These are phyloP conservation scores for Quercus variabilis DNA, from an alignment of 306 rosid species.

Conservation along the genomic window DNA sequence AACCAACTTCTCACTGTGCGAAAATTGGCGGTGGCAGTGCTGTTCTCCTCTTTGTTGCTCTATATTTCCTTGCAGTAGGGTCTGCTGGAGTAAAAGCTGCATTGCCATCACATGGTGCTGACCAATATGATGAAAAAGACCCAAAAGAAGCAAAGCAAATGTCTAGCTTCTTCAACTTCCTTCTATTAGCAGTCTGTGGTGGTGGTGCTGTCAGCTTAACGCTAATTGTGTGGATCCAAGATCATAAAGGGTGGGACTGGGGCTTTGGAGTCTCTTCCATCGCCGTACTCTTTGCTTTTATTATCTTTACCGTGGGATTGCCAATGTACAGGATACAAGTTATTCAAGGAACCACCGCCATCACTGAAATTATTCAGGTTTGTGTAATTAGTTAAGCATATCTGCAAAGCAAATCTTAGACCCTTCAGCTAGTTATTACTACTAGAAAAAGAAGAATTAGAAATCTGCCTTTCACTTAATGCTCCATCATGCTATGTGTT, in stretches of 20 bases:
- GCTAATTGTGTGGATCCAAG: conserved; percentile 70
- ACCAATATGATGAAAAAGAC: conserved; percentile 77
- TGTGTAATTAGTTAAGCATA: background rate
- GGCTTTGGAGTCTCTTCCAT: conserved; percentile 64
- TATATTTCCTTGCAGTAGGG: conserved; percentile 61
- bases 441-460: too few species aligned
- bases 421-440: too few species aligned
- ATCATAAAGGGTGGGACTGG: conserved; percentile 85
- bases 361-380: conserved; percentile 70
- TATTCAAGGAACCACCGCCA: conserved; percentile 48
- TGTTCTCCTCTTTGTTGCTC: conserved; percentile 56
- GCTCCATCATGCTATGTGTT: too few species aligned
- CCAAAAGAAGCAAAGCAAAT: conserved; percentile 62
- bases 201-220: conserved; percentile 78
- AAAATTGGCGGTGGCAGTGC: conserved; percentile 37
- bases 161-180: conserved; percentile 74
- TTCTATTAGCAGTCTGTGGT: conserved; percentile 56
- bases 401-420: too few species aligned
- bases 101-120: conserved; percentile 87
- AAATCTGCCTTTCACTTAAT: too few species aligned
- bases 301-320: conserved; percentile 55
- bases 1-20: conserved; percentile 35
- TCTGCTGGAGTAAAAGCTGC: conserved; percentile 74
- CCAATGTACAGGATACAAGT: conserved; percentile 67
- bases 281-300: conserved; percentile 43